Base-by-base conservation (phyloP, 306 rosid species). In the Acacia acuminata region DNA sequence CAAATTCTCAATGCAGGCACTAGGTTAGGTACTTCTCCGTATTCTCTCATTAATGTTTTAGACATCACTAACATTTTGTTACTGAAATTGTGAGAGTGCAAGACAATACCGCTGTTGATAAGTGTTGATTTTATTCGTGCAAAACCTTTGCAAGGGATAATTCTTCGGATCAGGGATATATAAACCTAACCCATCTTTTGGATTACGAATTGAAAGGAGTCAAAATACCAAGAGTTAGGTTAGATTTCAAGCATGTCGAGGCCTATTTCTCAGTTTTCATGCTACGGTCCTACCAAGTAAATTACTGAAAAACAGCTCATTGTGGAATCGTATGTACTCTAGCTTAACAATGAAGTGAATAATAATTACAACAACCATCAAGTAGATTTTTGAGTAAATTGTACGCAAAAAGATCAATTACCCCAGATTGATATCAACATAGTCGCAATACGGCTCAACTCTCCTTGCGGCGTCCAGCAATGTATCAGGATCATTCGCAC, bases 351-450 rank as follows among this genome's bases (percentile, higher is more conserved):
- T 45, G n/a, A 15, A 45, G 13, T 22, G 70, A 51, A 42, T n/a
- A 40, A 27, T 9, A 71, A 56, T 8, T 36, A 85, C 25, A 71
- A 8, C 0, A 66, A 43, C 71, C 24, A 77, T 6, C 10, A 22
- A 75, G 13, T 58, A 79, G 19, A 43, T 47, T 22, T 27, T 12
- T 67, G 3, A n/a, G 66, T 5, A 24, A 75, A 79, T 15, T 56
- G 3, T 43, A 71, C 0, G 74, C 38, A 75, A 69, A 72, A 72
- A 71, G 2, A 30, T 64, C 14, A 71, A 73, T 81, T 92, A 96
- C 98, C 98, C 99, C n/a, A 96, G 89, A 86, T 96, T 96, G 73
- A 96, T 89, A 84, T 94, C 99, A 79, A 96, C 97, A 10, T 94
- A 96, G 82, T 96, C 99, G 80, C 97, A 94, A 81, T 81, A 86